Conservation (phyloP, 208 protist species). For the Acanthamoeba sp. region DNA sequence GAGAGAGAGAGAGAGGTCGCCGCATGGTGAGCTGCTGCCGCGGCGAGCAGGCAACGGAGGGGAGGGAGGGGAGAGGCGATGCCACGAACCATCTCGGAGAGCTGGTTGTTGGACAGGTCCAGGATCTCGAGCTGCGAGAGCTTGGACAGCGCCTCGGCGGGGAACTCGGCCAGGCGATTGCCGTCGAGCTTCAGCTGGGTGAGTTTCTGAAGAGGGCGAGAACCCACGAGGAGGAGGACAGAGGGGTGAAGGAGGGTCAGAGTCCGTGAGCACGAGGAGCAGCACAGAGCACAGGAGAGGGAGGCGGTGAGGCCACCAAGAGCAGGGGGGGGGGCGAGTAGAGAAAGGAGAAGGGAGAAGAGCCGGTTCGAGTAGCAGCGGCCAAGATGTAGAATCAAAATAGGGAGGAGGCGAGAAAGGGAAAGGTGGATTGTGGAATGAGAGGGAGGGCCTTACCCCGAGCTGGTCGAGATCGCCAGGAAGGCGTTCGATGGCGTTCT, state of each 20-base stretch:
- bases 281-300: not conserved
- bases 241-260: not conserved
- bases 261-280: not conserved
- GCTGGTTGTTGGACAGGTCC: conserved; percentile 70
- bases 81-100: conserved; percentile 49
- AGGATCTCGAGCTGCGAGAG: conserved; percentile 51
- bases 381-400: not conserved
- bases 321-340: no score
- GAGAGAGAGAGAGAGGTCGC: not conserved
- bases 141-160: conserved; percentile 6
- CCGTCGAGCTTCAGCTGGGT: conserved; percentile 64
- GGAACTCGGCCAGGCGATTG: conserved; percentile 60
- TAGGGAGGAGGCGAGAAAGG: no score
- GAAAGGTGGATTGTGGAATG: not conserved
- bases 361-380: not conserved
- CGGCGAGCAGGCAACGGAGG: not conserved
- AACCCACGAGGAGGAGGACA: not conserved
- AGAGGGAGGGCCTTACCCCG: not conserved
- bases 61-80: not conserved
- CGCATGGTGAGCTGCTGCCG: no score
- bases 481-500: conserved; percentile 60
- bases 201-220: conserved; percentile 14
- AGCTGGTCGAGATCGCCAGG: conserved; percentile 20
- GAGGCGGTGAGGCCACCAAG: no score
- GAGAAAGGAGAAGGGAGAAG: not conserved